These are phyloP conservation scores for Hemileia vastatrix DNA, from an alignment of 1,284 basidiomycete species.

Conservation along the genomic window DNA sequence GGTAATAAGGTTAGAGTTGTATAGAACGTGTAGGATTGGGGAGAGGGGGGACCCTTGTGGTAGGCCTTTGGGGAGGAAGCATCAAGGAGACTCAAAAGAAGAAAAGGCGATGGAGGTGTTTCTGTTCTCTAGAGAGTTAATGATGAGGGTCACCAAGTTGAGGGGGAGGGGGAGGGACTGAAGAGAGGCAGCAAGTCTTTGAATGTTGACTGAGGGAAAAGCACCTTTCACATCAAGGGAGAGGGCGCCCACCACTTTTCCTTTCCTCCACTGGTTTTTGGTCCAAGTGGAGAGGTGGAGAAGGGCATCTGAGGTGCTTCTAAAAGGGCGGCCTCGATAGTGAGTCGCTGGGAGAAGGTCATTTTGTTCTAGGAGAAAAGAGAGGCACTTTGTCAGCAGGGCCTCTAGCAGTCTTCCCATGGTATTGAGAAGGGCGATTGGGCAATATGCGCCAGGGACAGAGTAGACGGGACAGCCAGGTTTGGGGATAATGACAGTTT, in stretches of 20 bases:
- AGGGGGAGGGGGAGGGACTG: neutral
- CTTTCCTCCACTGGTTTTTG: neutral
- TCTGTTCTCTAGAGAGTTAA: neutral
- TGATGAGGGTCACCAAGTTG: neutral
- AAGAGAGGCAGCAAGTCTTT: neutral
- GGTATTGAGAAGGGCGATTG: neutral
- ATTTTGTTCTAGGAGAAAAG: no score
- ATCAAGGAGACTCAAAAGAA: neutral
- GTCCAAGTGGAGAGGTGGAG: neutral
- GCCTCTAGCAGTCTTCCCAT: slow-evolving; percentile 5
- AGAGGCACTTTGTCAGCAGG: no score
- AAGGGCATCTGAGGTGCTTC: no score
- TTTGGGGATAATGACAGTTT: neutral
- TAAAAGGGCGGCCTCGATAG: no score
- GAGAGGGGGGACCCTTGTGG: slow-evolving; percentile 8
- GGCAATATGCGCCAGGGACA: neutral
- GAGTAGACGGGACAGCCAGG: neutral
- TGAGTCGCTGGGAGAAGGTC: no score
- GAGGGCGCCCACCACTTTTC: neutral
- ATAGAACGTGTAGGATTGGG: slow-evolving; percentile 4
- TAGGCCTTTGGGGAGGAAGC: slow-evolving; percentile 1
- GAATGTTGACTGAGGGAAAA: slow-evolving; percentile 4
- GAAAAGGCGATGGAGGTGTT: neutral
- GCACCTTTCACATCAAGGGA: slow-evolving; percentile 6
- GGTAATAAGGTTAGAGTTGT: slow-evolving; percentile 3